A percentile compares a stretch with the other conserved stretches of the same genome.
Evolutionary conservation across 371 early-diverging fungal genomes (phyloP).

Genomic region (Phascolomyces articulosus): DNA sequence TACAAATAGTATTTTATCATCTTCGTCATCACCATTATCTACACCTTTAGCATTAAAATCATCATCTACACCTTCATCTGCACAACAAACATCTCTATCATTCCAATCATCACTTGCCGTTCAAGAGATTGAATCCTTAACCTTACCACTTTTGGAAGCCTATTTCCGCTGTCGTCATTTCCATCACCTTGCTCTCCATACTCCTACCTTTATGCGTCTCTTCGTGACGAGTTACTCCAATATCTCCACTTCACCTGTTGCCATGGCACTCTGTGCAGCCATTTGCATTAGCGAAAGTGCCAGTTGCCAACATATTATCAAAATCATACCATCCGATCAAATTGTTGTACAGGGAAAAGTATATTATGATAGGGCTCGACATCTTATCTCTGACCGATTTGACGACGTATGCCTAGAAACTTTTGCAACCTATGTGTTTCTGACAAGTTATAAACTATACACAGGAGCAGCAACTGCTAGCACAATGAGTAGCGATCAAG

Average conservation of each 20-base stretch:
- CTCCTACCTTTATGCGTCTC: slow-evolving; percentile 6
- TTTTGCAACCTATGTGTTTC: slow-evolving; percentile 8
- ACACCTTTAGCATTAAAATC: no score
- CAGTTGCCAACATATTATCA: slow-evolving; percentile 9
- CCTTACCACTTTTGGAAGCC: slow-evolving; percentile 4
- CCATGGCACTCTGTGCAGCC: slow-evolving; percentile 16
- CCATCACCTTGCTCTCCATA: slow-evolving; percentile 11
- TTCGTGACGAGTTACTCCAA: background rate
- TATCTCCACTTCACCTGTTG: slow-evolving; percentile 11
- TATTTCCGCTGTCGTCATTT: slow-evolving; percentile 7
- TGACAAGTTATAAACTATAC: background rate
- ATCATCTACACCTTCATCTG: background rate
- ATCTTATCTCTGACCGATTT: slow-evolving; percentile 10
- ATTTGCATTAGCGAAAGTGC: slow-evolving; percentile 8
- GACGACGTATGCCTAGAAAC: slow-evolving; percentile 14
- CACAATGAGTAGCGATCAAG: background rate
- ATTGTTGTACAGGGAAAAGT: background rate
- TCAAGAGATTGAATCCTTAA: background rate
- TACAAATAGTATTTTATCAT: no score
- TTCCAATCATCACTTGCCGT: background rate
- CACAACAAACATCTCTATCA: no score
- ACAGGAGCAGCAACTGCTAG: background rate
- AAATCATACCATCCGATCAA: background rate
- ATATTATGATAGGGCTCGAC: slow-evolving; percentile 9
- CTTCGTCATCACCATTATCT: background rate